Evolutionary conservation across 208 protist genomes (phyloP).

Genomic region (Leishmania aethiopica): DNA sequence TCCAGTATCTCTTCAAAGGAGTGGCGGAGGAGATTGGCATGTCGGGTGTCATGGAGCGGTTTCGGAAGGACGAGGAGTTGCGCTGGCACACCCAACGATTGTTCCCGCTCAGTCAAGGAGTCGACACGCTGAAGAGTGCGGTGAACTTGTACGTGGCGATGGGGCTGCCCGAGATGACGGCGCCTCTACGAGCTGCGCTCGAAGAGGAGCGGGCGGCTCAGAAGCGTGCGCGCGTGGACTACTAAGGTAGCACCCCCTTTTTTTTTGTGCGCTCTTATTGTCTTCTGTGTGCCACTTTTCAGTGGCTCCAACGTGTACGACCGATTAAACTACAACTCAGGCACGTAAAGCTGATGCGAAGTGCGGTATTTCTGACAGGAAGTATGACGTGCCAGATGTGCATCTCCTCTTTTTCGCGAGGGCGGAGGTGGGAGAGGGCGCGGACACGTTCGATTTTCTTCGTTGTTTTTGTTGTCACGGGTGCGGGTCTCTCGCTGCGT

Average conservation of each 20-base stretch:
- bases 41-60: conserved; percentile 36
- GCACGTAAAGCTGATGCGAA: background rate
- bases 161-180: conserved; percentile 56
- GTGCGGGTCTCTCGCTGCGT: background rate
- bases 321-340: background rate
- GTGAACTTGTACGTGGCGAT: conserved; percentile 83
- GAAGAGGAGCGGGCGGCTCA: conserved; percentile 44
- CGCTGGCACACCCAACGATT: conserved; percentile 48
- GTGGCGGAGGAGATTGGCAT: conserved; percentile 77
- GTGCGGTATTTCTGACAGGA: background rate
- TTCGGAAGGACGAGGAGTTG: conserved; percentile 62
- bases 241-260: background rate
- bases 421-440: background rate
- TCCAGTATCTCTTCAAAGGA: conserved; percentile 74
- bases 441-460: background rate
- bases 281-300: background rate
- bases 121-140: conserved; percentile 44
- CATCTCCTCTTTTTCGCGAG: background rate
- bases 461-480: too few species aligned
- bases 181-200: conserved; percentile 44
- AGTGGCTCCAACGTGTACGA: too few species aligned
- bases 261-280: background rate
- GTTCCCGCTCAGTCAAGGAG: conserved; percentile 49
- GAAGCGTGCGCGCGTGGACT: conserved; percentile 40
- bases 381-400: background rate